phyloP scores from a whole-genome alignment of 2,329 filamentous ascomycete species.

The Penicillium sp. region DNA sequence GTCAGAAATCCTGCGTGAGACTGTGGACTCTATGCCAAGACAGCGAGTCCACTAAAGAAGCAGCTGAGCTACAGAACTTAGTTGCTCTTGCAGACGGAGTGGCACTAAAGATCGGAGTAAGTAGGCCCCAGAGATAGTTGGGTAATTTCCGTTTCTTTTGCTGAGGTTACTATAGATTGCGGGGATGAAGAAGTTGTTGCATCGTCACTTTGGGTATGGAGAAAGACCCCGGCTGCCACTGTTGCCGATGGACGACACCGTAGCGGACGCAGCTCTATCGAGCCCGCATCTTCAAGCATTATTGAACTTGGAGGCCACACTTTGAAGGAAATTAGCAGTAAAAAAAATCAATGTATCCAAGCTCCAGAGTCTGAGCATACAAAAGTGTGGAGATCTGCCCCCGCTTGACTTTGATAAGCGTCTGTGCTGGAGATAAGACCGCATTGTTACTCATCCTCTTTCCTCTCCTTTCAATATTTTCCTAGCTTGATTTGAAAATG shows the following conservation, averaged over 20 bases:
- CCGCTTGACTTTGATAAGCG: too few species aligned
- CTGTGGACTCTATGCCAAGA: background rate
- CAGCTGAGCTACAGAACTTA: background rate
- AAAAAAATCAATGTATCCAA: too few species aligned
- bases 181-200: background rate
- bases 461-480: background rate
- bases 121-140: background rate
- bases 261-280: background rate
- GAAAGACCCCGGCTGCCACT: background rate
- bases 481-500: background rate
- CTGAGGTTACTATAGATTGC: background rate
- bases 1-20: background rate
- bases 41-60: background rate
- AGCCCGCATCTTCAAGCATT: background rate
- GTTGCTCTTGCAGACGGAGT: background rate
- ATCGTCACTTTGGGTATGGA: slow-evolving; percentile 1
- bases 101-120: background rate
- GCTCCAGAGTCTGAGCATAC: too few species aligned
- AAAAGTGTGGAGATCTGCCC: too few species aligned
- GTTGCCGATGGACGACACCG: background rate
- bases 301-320: background rate
- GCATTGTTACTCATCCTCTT: background rate
- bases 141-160: background rate
- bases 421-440: background rate
- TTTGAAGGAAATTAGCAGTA: background rate